These are phyloP conservation scores for Pyrus communis DNA, from an alignment of 306 rosid species.

Conservation along the genomic window DNA sequence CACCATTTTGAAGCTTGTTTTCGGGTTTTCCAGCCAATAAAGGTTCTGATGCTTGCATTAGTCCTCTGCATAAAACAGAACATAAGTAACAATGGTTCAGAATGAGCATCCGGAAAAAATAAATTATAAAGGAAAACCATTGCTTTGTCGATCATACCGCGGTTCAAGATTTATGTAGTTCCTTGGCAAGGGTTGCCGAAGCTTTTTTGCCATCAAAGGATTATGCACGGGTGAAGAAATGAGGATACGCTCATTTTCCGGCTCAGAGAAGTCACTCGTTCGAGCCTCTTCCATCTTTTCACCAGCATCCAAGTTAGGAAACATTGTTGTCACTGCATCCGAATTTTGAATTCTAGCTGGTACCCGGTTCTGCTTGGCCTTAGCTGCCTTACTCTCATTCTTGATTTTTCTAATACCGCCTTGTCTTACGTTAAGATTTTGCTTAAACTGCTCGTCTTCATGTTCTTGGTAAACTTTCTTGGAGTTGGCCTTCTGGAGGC, in stretches of 20 bases:
- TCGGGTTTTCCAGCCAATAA: slow-evolving; percentile 52
- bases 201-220: slow-evolving; percentile 40
- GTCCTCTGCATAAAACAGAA: slow-evolving; percentile 39
- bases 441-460: slow-evolving; percentile 69
- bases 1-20: slow-evolving; percentile 45
- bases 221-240: slow-evolving; percentile 32
- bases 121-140: background rate
- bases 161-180: slow-evolving; percentile 68
- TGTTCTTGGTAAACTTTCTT: slow-evolving; percentile 52
- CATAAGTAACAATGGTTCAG: background rate
- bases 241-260: slow-evolving; percentile 54
- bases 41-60: slow-evolving; percentile 43
- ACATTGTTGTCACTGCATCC: slow-evolving; percentile 37
- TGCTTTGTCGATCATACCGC: slow-evolving; percentile 38
- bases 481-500: slow-evolving; percentile 43
- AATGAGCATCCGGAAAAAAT: background rate
- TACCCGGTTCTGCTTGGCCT: slow-evolving; percentile 57
- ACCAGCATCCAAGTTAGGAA: slow-evolving; percentile 33
- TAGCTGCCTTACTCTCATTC: slow-evolving; percentile 41
- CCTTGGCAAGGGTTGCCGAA: slow-evolving; percentile 48
- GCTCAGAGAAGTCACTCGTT: slow-evolving; percentile 57
- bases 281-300: slow-evolving; percentile 41
- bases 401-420: slow-evolving; percentile 57
- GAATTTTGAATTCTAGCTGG: slow-evolving; percentile 48
- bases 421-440: slow-evolving; percentile 52